These are phyloP conservation scores for Phytopythium chamaehyphon DNA, from an alignment of 352 stramenopile genomes.

Conservation along the genomic window DNA sequence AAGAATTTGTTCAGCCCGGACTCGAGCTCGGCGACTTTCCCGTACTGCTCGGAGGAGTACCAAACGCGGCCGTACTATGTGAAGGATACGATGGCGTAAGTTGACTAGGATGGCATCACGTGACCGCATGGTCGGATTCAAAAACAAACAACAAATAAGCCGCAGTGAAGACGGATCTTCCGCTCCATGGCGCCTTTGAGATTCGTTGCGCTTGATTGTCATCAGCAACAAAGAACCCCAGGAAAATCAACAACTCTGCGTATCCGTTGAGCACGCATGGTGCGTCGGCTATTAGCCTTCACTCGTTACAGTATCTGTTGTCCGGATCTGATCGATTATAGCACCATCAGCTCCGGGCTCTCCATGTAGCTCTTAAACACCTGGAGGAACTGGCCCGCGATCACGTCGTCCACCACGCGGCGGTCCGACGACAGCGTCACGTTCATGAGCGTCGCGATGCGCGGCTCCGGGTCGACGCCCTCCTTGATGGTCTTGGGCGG, in stretches of 20 bases:
- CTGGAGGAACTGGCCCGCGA: conserved; percentile 95
- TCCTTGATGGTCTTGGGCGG: conserved; percentile 38
- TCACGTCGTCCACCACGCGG: conserved; percentile 96
- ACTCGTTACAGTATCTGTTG: no score
- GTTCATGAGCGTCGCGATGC: conserved; percentile 92
- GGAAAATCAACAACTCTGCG: no score
- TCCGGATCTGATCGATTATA: conserved; percentile 23
- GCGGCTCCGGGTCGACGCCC: conserved; percentile 74
- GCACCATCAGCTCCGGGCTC: conserved; percentile 88
- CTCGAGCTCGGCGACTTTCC: conserved; percentile 16
- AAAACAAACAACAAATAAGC: no score
- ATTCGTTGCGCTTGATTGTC: no score
- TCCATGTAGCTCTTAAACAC: conserved; percentile 96
- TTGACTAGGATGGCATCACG: no score
- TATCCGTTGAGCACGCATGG: no score
- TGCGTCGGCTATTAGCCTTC: no score
- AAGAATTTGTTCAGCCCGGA: conserved; percentile 31
- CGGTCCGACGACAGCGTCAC: conserved; percentile 96
- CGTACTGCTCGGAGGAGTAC: conserved; percentile 22
- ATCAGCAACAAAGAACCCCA: no score
- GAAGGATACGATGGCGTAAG: no score
- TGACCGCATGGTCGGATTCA: no score
- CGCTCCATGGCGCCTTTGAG: no score
- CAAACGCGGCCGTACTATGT: conserved; percentile 23
- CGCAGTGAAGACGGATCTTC: no score